phyloP scores from a whole-genome alignment of 1,284 basidiomycete species.

The Cutaneotrichosporon sp. region DNA sequence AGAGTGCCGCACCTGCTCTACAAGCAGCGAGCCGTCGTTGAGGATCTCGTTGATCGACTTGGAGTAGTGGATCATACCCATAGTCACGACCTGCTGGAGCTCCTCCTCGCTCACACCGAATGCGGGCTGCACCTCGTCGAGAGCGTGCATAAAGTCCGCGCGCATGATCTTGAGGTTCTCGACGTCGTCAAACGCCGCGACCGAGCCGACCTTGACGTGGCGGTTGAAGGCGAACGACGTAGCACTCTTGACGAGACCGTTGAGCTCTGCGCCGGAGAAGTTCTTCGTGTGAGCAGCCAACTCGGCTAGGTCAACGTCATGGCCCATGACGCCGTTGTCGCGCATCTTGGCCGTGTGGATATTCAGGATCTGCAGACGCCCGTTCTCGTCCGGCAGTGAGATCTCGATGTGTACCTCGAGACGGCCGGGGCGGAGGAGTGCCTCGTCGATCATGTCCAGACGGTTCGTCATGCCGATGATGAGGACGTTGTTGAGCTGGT shows the following conservation, averaged over 20 bases:
- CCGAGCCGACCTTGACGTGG: constrained; percentile 95
- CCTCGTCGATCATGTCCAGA: constrained; percentile 98
- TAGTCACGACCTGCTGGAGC: constrained; percentile 87
- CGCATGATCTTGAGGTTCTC: constrained; percentile 88
- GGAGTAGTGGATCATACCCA: constrained; percentile 95
- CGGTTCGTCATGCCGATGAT: constrained; percentile 99
- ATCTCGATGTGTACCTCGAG: constrained; percentile 99
- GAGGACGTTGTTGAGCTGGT: constrained; percentile 98
- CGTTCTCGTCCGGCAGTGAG: constrained; percentile 89
- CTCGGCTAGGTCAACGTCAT: constrained; percentile 80
- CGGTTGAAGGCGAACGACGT: constrained; percentile 97
- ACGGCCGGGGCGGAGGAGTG: constrained; percentile 92
- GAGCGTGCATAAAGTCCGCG: constrained; percentile 82
- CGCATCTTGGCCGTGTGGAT: constrained; percentile 98
- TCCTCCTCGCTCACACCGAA: constrained; percentile 99
- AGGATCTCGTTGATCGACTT: constrained; percentile 73
- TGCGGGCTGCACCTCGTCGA: constrained; percentile 94
- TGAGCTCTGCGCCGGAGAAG: constrained; percentile 96
- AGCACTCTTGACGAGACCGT: constrained; percentile 94
- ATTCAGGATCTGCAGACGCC: constrained; percentile 87
- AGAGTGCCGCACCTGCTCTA: constrained; percentile 91
- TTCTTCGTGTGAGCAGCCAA: constrained; percentile 89
- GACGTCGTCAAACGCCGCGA: constrained; percentile 95
- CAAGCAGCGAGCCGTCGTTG: constrained; percentile 85
- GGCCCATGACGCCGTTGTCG: constrained; percentile 83